Base-by-base conservation (phyloP, 805 yeast genomes). In the Metschnikowia shivogae region DNA sequence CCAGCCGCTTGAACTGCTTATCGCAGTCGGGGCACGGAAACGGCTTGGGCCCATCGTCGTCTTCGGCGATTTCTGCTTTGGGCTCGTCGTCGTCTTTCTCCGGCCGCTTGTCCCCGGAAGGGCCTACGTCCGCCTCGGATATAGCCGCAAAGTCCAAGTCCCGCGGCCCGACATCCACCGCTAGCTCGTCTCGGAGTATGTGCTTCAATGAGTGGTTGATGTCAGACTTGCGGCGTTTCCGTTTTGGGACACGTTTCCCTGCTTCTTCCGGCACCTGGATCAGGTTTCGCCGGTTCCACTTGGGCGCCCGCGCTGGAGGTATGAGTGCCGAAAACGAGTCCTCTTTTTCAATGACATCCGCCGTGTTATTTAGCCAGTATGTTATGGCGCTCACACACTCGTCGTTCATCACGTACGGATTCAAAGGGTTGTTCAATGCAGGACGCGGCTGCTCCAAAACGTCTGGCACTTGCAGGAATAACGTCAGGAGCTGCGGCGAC, bases 21-120 rank as follows among this genome's bases (percentile, higher is more conserved):
- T 60, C 63, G 50, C 75, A 70, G 38, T 69, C 70, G 3, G 65
- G 65, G 48, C 75, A 70, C 19, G 72, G 74, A 55, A 70, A 70
- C 32, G 54, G 55, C 44, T 49, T 53, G 28, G 55, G 55, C 30
- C 44, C 54, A 13, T 49, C 54, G 26, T 49, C 55, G 3, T 43
- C 51, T 4, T 14, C 48, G 6, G 26, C 8, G 8, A 22, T 22
- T 22, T 22, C 26, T 22, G 26, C 3, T 22, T 22, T 22, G 26
- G 26, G 26, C 26, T 22, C 26, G 8, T 22, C 26, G 8, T 22
- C 4, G 6, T 22, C 26, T 22, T 22, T 22, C 26, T 22, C 26
- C 26, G 26, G 26, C 26, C 4, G 26, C 8, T 22, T 2, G 6
- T 22, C 26, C 26, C 26, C 26, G 3, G 6, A 6, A 22, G 13